phyloP scores from a whole-genome alignment of 2,329 filamentous ascomycete genomes.

The Fonsecaea erecta region DNA sequence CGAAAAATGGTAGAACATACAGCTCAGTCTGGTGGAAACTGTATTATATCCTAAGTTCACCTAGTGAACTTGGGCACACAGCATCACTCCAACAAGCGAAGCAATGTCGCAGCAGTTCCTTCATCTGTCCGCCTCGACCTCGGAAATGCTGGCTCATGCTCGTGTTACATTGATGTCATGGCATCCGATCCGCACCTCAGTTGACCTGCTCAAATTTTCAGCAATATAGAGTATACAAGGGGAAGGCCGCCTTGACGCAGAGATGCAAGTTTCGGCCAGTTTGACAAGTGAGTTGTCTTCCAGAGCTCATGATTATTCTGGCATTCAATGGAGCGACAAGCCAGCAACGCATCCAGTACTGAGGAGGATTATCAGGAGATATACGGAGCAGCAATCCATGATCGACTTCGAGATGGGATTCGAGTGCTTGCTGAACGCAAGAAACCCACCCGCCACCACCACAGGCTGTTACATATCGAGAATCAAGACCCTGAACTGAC shows the following conservation, averaged over 20 bases:
- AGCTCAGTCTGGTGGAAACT: neutral
- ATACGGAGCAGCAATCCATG: constrained; percentile 19
- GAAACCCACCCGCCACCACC: constrained; percentile 9
- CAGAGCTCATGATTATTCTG: neutral
- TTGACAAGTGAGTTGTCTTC: neutral
- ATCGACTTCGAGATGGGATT: constrained; percentile 24
- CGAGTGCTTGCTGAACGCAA: constrained; percentile 4
- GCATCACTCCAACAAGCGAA: neutral
- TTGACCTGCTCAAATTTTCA: neutral
- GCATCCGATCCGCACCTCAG: neutral
- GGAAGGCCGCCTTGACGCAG: neutral
- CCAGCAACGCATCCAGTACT: constrained; percentile 17
- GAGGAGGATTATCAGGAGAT: constrained; percentile 22
- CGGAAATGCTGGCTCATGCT: neutral
- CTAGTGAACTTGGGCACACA: neutral
- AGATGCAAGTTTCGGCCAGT: too few species aligned
- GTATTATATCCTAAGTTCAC: neutral
- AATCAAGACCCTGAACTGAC: constrained; percentile 20
- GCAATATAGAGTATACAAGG: neutral
- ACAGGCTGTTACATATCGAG: neutral
- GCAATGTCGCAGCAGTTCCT: neutral
- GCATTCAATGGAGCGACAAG: constrained; percentile 15
- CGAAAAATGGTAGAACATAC: neutral
- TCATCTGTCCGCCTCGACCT: neutral
- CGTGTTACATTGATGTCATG: neutral